A percentile compares a stretch with the other conserved stretches of the same genome.
Conservation (phyloP, 2,329 filamentous ascomycete genomes). For the Colletotrichum lini region DNA sequence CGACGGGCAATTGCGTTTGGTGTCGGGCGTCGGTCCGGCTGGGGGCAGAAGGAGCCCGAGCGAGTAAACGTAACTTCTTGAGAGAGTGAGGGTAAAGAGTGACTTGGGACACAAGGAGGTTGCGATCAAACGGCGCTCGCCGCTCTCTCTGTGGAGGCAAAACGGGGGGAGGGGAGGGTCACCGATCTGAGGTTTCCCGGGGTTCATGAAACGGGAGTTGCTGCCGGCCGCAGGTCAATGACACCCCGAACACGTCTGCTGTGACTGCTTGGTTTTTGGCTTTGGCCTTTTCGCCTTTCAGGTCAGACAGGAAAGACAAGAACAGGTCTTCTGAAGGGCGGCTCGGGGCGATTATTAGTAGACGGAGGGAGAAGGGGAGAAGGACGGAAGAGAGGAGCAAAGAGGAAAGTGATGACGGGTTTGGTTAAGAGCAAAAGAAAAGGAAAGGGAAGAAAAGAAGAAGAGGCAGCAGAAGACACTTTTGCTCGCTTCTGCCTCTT, state of each 20-base stretch:
- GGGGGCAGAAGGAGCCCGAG: neutral
- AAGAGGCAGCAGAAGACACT: neutral
- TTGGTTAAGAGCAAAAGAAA: neutral
- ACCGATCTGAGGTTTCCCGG: constrained; percentile 14
- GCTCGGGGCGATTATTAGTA: too few species aligned
- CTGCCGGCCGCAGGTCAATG: constrained; percentile 31
- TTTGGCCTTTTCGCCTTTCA: neutral
- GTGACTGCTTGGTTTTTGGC: constrained; percentile 13
- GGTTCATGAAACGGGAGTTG: constrained; percentile 35
- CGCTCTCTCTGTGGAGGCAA: neutral
- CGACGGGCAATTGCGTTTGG: constrained; percentile 34
- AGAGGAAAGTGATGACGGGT: too few species aligned
- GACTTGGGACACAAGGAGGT: neutral
- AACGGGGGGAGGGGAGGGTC: too few species aligned
- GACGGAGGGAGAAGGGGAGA: neutral
- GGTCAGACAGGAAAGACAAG: constrained; percentile 8
- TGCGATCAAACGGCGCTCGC: constrained; percentile 20
- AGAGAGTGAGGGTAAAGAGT: neutral
- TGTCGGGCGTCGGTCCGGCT: constrained; percentile 28
- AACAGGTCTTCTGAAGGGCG: too few species aligned
- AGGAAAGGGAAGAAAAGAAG: neutral
- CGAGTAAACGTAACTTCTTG: too few species aligned
- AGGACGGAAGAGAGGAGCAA: neutral
- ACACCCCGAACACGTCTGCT: constrained; percentile 39
- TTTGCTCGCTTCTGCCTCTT: too few species aligned